Conservation (phyloP, 2,329 filamentous ascomycete genomes). For the Amphichorda felina region DNA sequence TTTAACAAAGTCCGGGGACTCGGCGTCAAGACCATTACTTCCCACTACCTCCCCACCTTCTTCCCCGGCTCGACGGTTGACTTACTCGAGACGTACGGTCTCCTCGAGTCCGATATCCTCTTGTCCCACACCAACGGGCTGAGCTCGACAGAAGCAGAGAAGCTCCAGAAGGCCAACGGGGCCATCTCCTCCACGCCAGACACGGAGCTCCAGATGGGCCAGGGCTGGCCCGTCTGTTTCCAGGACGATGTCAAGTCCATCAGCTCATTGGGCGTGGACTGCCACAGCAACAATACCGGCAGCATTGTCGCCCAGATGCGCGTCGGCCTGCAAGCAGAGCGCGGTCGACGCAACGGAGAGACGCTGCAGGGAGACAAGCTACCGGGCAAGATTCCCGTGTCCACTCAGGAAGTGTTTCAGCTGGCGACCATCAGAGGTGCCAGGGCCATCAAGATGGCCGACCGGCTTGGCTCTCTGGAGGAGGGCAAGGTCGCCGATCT, state of each 20-base stretch:
- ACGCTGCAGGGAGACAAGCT: neutral
- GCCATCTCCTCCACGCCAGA: constrained; percentile 31
- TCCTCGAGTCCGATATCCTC: neutral
- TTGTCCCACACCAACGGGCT: neutral
- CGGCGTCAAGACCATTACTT: neutral
- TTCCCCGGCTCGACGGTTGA: no score
- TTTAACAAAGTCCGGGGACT: neutral
- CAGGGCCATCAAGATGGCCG: constrained; percentile 25
- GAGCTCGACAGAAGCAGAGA: constrained; percentile 19
- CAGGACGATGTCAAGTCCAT: constrained; percentile 7
- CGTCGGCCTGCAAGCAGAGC: neutral
- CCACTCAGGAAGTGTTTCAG: constrained; percentile 35
- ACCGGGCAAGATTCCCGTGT: no score
- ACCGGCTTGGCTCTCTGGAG: constrained; percentile 29
- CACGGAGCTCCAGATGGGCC: constrained; percentile 37
- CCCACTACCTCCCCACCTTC: neutral
- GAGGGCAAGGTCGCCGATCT: constrained; percentile 35
- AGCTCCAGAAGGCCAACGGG: constrained; percentile 18
- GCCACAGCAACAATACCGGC: constrained; percentile 8
- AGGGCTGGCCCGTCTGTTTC: constrained; percentile 11
- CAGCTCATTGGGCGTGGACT: constrained; percentile 10
- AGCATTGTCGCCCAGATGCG: constrained; percentile 5
- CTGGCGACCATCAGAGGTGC: constrained; percentile 35
- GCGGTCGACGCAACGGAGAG: neutral
- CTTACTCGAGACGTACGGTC: neutral